phyloP scores from a whole-genome alignment of 2,329 filamentous ascomycete species.

The Pleoardoris graminearum region DNA sequence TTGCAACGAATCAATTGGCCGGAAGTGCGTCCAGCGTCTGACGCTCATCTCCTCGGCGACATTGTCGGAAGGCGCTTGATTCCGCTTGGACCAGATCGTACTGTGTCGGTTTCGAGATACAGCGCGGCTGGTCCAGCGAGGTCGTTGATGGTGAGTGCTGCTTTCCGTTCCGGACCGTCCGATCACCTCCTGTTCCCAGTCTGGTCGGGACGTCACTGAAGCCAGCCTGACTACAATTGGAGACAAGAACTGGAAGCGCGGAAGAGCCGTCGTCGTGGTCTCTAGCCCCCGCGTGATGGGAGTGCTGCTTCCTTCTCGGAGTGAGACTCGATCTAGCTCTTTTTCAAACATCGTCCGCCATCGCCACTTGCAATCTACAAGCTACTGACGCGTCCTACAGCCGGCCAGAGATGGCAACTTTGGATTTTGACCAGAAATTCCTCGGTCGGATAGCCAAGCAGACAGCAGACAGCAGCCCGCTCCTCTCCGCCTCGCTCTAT shows the following conservation, averaged over 20 bases:
- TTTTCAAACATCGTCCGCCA: conserved; percentile 7
- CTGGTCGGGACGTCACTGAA: neutral
- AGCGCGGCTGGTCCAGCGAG: conserved; percentile 38
- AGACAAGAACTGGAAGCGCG: neutral
- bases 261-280: neutral
- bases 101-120: conserved; percentile 37
- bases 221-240: neutral
- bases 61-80: conserved; percentile 25
- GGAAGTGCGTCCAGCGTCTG: conserved; percentile 29
- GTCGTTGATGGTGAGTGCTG: conserved; percentile 35
- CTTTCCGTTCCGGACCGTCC: neutral
- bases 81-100: conserved; percentile 39
- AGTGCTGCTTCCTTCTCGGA: neutral
- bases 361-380: conserved; percentile 1
- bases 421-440: conserved; percentile 97
- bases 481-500: conserved; percentile 81
- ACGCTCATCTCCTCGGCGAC: conserved; percentile 33
- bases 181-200: neutral
- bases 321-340: conserved; percentile 2
- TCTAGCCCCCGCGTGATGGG: neutral
- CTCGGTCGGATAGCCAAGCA: conserved; percentile 83
- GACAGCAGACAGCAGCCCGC: conserved; percentile 74
- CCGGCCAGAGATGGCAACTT: conserved; percentile 75
- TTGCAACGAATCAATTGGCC: conserved; percentile 40
- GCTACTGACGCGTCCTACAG: conserved; percentile 16